Conservation (phyloP, 257 asterid species). For the Anisodus acutangulus region DNA sequence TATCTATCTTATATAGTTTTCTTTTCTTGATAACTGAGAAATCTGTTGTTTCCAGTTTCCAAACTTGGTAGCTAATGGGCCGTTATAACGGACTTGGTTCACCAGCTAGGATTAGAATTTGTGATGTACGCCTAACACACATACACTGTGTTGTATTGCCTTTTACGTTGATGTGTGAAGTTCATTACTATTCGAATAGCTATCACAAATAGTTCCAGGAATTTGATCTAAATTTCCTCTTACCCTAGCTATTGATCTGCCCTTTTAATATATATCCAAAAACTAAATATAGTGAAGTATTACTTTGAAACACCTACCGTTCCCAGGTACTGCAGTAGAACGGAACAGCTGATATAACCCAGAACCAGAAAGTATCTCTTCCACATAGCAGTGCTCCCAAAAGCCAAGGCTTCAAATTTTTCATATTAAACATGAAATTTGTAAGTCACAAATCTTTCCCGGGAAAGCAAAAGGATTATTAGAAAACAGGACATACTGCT, state of each 20-base stretch:
- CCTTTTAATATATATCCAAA: not conserved
- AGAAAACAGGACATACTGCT: constrained; percentile 61
- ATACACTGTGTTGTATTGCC: no score
- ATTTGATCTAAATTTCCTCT: no score
- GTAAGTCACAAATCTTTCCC: constrained; percentile 29
- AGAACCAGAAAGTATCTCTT: constrained; percentile 74
- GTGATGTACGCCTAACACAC: no score
- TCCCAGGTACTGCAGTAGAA: constrained; percentile 94
- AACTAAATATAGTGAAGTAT: not conserved
- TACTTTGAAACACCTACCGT: constrained; percentile 51
- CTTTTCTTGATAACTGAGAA: no score
- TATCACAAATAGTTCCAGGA: no score
- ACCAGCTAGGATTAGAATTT: no score
- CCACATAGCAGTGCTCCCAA: constrained; percentile 94
- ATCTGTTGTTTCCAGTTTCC: no score
- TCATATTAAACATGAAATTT: constrained; percentile 32
- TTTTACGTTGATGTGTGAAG: no score
- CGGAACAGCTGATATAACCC: constrained; percentile 87
- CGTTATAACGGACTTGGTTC: no score
- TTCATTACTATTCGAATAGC: no score
- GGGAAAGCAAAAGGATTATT: constrained; percentile 26
- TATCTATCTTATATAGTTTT: no score
- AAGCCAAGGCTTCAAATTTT: constrained; percentile 85
- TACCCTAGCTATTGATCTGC: not conserved
- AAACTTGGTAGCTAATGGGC: no score